phyloP scores from a whole-genome alignment of 345 rosid species.

The Microthlaspi erraticum region DNA sequence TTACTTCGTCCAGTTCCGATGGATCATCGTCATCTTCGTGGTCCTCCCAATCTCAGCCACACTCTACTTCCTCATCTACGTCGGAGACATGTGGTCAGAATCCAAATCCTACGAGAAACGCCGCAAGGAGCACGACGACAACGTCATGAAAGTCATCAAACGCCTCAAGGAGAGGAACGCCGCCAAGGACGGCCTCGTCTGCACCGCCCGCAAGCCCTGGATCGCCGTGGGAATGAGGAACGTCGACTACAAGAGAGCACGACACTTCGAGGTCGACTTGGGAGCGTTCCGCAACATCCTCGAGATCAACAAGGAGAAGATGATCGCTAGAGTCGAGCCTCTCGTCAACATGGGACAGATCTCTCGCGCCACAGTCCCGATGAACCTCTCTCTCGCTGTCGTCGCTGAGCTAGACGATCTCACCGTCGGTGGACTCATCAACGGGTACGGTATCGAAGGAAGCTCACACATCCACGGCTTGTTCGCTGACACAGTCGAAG shows the following conservation, averaged over 20 bases:
- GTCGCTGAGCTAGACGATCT: conserved; percentile 99
- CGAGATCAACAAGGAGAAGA: conserved; percentile 80
- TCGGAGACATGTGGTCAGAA: conserved; percentile 91
- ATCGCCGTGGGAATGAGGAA: conserved; percentile 99
- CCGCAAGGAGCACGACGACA: conserved; percentile 90
- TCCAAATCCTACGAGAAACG: conserved; percentile 87
- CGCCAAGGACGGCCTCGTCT: conserved; percentile 92
- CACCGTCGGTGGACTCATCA: conserved; percentile 98
- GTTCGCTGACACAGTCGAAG: conserved; percentile 95
- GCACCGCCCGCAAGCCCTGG: conserved; percentile 99
- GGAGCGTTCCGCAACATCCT: conserved; percentile 82
- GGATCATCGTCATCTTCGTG: conserved; percentile 89
- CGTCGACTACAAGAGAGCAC: conserved; percentile 96
- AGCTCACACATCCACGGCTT: conserved; percentile 97
- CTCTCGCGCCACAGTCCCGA: conserved; percentile 73
- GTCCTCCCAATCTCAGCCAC: conserved; percentile 90
- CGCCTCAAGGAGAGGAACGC: conserved; percentile 84
- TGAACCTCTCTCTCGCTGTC: conserved; percentile 97
- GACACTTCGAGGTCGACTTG: conserved; percentile 94
- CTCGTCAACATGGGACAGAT: conserved; percentile 99
- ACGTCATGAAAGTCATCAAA: conserved; percentile 82
- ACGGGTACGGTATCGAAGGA: conserved; percentile 99
- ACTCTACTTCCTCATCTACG: conserved; percentile 80
- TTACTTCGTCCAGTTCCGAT: conserved; percentile 80
- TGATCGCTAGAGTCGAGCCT: conserved; percentile 96